Evolutionary conservation across 192 early-diverging fungal genomes (phyloP).

Genomic region (Globomyces pollinis-pini): DNA sequence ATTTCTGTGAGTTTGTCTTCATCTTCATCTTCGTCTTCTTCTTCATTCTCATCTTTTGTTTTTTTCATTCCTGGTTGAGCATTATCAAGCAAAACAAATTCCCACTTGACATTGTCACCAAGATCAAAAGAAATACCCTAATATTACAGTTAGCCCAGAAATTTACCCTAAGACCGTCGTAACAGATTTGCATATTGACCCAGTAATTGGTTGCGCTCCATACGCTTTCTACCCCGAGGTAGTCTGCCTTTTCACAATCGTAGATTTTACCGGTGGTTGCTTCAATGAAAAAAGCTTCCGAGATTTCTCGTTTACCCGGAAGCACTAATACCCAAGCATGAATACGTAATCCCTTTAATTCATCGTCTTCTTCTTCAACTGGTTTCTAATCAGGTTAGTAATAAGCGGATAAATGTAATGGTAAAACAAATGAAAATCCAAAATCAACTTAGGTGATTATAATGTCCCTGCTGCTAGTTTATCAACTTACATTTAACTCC

Average conservation of each 20-base stretch:
- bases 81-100: slow-evolving; percentile 51
- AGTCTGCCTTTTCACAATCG: slow-evolving; percentile 39
- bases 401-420: neutral
- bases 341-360: slow-evolving; percentile 45
- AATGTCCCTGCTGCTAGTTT: slow-evolving; percentile 26
- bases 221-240: slow-evolving; percentile 53
- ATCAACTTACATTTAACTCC: slow-evolving; percentile 20
- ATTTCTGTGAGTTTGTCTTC: slow-evolving; percentile 23
- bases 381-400: neutral
- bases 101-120: slow-evolving; percentile 56
- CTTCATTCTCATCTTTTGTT: slow-evolving; percentile 22
- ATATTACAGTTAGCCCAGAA: too few species aligned
- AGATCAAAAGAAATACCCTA: slow-evolving; percentile 57
- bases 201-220: slow-evolving; percentile 50
- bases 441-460: neutral
- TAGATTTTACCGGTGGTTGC: slow-evolving; percentile 40
- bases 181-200: slow-evolving; percentile 60
- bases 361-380: slow-evolving; percentile 44
- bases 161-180: slow-evolving; percentile 51
- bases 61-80: slow-evolving; percentile 31
- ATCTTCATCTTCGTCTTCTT: slow-evolving; percentile 30
- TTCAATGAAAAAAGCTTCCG: slow-evolving; percentile 57
- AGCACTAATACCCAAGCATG: slow-evolving; percentile 54
- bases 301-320: slow-evolving; percentile 49
- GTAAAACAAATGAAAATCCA: too few species aligned